phyloP scores from a whole-genome alignment of 129 eudicot species.

The Sambucus nigra region DNA sequence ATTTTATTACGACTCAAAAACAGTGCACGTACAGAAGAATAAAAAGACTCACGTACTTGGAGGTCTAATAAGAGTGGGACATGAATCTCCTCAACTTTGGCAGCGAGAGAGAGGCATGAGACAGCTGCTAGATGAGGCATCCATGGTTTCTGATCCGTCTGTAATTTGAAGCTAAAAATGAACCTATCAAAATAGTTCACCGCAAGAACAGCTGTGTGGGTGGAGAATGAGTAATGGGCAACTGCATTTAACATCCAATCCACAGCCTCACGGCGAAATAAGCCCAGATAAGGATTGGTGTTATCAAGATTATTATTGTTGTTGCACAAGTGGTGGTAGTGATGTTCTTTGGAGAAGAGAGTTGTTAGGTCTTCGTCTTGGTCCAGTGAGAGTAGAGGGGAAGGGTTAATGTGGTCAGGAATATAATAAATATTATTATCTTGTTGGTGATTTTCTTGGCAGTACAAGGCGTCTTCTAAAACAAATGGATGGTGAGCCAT shows the following conservation, averaged over 20 bases:
- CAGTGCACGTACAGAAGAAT: not conserved
- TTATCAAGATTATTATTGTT: not conserved
- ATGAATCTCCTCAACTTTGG: conserved; percentile 78
- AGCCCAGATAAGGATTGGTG: conserved; percentile 13
- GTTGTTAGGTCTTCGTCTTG: conserved; percentile 46
- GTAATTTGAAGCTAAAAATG: conserved; percentile 28
- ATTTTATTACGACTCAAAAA: not conserved
- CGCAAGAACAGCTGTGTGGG: conserved; percentile 70
- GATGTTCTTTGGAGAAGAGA: conserved; percentile 45
- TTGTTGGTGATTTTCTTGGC: conserved; percentile 43
- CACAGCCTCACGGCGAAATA: conserved; percentile 46
- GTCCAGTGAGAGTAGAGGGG: conserved; percentile 7
- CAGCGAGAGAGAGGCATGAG: conserved; percentile 75
- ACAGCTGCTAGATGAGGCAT: conserved; percentile 71
- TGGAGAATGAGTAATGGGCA: conserved; percentile 50
- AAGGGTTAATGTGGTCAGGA: conserved; percentile 11
- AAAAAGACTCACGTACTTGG: conserved; percentile 40
- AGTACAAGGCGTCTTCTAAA: conserved; percentile 38
- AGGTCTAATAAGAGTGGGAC: conserved; percentile 80
- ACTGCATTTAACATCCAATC: conserved; percentile 62
- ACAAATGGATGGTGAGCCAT: conserved; percentile 29
- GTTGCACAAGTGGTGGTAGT: not conserved
- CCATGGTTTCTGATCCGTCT: conserved; percentile 54
- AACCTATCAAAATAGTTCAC: conserved; percentile 67
- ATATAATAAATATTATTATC: not conserved